Evolutionary conservation across 1,284 basidiomycete genomes (phyloP), one percentile per base, ranked within the genome.

Genomic region (Testicularia cyperi): DNA sequence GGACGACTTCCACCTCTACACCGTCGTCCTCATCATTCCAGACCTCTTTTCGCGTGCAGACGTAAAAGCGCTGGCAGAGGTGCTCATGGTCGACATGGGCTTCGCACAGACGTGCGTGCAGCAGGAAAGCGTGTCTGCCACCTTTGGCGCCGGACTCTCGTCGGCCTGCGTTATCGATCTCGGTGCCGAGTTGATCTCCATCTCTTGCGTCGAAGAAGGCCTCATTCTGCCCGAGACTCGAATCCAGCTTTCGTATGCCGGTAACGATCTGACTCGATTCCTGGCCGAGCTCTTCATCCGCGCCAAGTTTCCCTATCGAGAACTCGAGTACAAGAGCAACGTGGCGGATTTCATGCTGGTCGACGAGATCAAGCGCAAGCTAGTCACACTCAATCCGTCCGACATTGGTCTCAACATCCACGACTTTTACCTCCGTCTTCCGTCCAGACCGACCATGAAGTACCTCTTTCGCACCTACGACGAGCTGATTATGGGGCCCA

Each of bases 131-230:
- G 81, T 95, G 22, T 90, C 90, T 37, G 90, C 95, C 5, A 90
- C 91, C 2, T 97, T 95, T 75, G 91, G 92, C 15, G 91, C 94
- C 2, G 95, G 95, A 10, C 86, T 97, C 46, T 90, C 89, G 0
- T 88, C 85, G 58, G 92, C 92, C 10, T 97, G 94, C 72, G 89
- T 99, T 3, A 88, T 98, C 25, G 91, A 98, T 74, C 85, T 98
- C 43, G 95, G 95, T 9, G 87, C 92, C 6, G 83, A 82, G 19
- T 84, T 83, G 55, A 92, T 88, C 3, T 89, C 84, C 58, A 85
- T 99, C 39, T 86, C 92, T 0, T 97, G 94, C 71, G 88, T 98
- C 6, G 95, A 98, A 61, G 95, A 99, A 71, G 95, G 95, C 1
- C 77, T 94, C 38, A 84, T 98, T 13, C 79, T 92, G 20, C 77